These are phyloP conservation scores for Volvox carteri DNA, from an alignment of 163 green algal species.

Conservation along the genomic window DNA sequence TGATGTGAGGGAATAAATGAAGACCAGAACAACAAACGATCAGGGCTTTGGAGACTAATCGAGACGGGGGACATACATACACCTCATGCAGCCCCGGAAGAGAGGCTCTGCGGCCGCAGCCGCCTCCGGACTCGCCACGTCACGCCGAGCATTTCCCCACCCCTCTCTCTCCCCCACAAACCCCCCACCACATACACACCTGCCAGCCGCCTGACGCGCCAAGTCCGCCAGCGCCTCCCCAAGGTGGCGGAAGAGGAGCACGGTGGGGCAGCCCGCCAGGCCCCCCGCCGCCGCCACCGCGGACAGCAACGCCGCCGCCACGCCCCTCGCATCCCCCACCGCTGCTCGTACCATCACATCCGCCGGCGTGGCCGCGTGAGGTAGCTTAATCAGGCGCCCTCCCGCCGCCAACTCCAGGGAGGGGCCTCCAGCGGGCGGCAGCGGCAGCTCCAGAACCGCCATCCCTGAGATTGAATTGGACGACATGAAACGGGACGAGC, in stretches of 20 bases:
- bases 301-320: conserved; percentile 37
- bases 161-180: too few relatives aligned
- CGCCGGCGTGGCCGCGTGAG: background rate
- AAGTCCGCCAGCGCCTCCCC: conserved; percentile 8
- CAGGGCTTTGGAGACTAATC: too few relatives aligned
- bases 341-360: background rate
- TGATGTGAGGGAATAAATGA: background rate
- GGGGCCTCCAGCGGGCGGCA: background rate
- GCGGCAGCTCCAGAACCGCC: conserved; percentile 36
- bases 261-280: conserved; percentile 19
- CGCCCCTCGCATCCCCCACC: conserved; percentile 16
- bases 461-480: conserved; percentile 34
- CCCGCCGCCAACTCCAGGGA: conserved; percentile 30
- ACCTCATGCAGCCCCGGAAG: too few relatives aligned
- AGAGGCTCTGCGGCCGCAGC: too few relatives aligned
- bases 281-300: conserved; percentile 39
- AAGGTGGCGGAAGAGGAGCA: background rate
- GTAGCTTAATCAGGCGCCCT: conserved; percentile 53
- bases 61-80: too few relatives aligned
- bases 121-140: too few relatives aligned
- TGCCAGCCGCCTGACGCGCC: conserved; percentile 9
- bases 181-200: too few relatives aligned
- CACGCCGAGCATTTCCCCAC: too few relatives aligned
- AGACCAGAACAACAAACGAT: too few relatives aligned
- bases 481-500: too few relatives aligned